phyloP scores from a whole-genome alignment of 805 yeast species.

The Pichia pseudocactophila region DNA sequence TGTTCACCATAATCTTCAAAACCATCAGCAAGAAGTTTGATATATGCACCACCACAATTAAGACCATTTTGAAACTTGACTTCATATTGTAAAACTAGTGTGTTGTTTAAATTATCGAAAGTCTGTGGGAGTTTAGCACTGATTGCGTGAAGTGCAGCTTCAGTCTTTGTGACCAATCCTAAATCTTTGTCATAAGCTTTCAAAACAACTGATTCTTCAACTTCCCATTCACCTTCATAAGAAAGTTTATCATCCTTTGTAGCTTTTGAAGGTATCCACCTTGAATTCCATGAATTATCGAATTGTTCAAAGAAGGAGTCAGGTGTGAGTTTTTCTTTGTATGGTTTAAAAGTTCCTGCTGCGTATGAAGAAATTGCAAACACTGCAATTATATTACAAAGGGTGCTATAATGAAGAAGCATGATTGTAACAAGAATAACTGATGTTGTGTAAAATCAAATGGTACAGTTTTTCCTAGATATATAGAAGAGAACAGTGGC shows the following conservation, averaged over 20 bases:
- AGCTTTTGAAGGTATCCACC: slow-evolving; percentile 58
- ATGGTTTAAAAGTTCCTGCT: slow-evolving; percentile 18
- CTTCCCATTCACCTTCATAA: slow-evolving; percentile 68
- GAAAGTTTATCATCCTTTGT: slow-evolving; percentile 43
- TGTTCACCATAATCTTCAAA: slow-evolving; percentile 20
- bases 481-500: no score
- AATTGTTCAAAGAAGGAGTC: slow-evolving; percentile 64
- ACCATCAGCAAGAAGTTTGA: slow-evolving; percentile 53
- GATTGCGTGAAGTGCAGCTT: slow-evolving; percentile 79
- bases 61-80: slow-evolving; percentile 74
- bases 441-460: no score
- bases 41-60: slow-evolving; percentile 83
- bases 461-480: no score
- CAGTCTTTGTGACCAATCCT: slow-evolving; percentile 68
- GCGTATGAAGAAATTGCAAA: neutral
- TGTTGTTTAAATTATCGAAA: slow-evolving; percentile 50
- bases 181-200: slow-evolving; percentile 59
- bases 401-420: no score
- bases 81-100: slow-evolving; percentile 83
- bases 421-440: no score
- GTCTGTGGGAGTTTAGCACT: slow-evolving; percentile 49
- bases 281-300: slow-evolving; percentile 30
- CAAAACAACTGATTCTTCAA: slow-evolving; percentile 51
- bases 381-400: neutral
- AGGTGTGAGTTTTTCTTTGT: slow-evolving; percentile 28